Evolutionary conservation across 352 stramenopile species (phyloP), one percentile per base, ranked within the genome.

Genomic region (Phytophthora tubulina): DNA sequence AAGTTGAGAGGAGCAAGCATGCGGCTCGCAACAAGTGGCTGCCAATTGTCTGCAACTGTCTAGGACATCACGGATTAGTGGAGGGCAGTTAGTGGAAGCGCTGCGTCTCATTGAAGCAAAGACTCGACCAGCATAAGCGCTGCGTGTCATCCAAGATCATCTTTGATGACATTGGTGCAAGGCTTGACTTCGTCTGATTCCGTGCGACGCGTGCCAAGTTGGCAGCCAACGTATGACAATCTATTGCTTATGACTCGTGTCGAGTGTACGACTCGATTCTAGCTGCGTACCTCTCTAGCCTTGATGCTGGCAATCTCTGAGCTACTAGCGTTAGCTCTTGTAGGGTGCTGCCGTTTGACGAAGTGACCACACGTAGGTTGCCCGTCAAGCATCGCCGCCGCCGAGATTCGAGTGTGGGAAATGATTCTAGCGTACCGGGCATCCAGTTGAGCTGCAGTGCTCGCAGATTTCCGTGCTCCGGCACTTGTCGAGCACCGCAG

Each of bases 361-460:
- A 72, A 54, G 70, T 67, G 4, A 75, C 48, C 10, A 85, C 15
- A 30, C 73, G 70, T 45, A 90, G 32, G 6, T 70, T 80, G 32
- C 82, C 84, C 63, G 90, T 89, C 10, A 92, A 61, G 32, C 65
- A 74, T 14, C 81, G 75, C 9, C 84, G 80, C 2, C 70, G 74
- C 1, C 73, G 65, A 39, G 79, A 88, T 41, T 81, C 69, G 5
- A 63, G 72, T 3, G 75, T 84, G 7, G 79, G 82, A 32, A 72
- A 84, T 27, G 54, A 85, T 60, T 89, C 76, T 11, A 92, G 64
- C 0, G 80, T 63, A 13, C 82, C 82, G 4, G 84, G 84, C 9
- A 90, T 69, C 84, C 84, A 92, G 4, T 70, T 65, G 10, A 84
- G 41, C 9, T 85, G 62, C 11, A 92, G 2, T 21, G 31, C 58